A percentile compares a stretch with the other conserved stretches of the same genome.
These are phyloP conservation scores for Cryoendolithus antarcticus DNA, from an alignment of 2,329 filamentous ascomycete species.

Conservation along the genomic window DNA sequence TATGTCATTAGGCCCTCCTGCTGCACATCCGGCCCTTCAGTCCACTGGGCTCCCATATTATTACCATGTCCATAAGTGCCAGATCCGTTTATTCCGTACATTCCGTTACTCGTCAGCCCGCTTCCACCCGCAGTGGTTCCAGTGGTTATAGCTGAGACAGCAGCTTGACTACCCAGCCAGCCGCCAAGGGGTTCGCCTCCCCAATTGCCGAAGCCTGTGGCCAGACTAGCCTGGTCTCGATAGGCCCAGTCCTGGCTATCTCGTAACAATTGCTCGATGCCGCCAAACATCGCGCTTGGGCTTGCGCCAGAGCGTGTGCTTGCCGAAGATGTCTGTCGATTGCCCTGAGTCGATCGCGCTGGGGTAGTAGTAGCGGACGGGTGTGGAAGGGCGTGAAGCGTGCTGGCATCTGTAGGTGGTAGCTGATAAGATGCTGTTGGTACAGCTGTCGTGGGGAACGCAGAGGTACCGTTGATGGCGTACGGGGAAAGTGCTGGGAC, in stretches of 20 bases:
- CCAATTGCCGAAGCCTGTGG: slow-evolving; percentile 53
- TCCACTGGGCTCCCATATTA: too few species aligned
- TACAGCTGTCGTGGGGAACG: not conserved
- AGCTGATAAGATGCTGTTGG: slow-evolving; percentile 9
- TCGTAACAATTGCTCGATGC: slow-evolving; percentile 47
- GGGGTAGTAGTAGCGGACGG: slow-evolving; percentile 12
- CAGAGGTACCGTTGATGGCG: not conserved
- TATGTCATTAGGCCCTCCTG: slow-evolving; percentile 13
- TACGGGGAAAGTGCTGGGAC: not conserved
- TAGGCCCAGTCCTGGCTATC: slow-evolving; percentile 52
- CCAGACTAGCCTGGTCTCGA: slow-evolving; percentile 48
- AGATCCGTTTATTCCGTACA: too few species aligned
- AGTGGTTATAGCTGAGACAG: too few species aligned
- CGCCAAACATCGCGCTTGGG: slow-evolving; percentile 45
- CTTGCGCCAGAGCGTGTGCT: slow-evolving; percentile 22
- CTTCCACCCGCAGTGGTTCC: too few species aligned
- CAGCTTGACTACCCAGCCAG: too few species aligned
- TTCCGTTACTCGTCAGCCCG: too few species aligned
- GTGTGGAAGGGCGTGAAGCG: slow-evolving; percentile 14
- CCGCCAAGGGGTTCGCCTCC: slow-evolving; percentile 10
- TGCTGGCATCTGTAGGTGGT: slow-evolving; percentile 13
- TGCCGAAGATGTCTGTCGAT: slow-evolving; percentile 6
- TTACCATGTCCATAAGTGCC: too few species aligned
- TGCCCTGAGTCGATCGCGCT: slow-evolving; percentile 5
- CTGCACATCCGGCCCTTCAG: too few species aligned